A percentile compares a stretch with the other conserved stretches of the same genome.
These are phyloP conservation scores for Chiua virens DNA, from an alignment of 768 basidiomycete species.

Conservation along the genomic window DNA sequence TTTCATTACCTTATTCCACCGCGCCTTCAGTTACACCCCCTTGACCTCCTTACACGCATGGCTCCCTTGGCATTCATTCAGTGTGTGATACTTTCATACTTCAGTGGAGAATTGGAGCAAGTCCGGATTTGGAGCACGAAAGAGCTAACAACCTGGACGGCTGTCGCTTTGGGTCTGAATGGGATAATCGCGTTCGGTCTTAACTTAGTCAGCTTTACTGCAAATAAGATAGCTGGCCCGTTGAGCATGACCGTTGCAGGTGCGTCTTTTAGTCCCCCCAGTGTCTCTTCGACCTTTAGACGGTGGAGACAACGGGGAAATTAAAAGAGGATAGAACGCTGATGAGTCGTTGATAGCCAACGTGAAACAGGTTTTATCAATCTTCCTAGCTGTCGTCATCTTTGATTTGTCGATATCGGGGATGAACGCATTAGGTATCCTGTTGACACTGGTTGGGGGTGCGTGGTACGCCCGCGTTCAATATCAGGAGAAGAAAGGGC, in stretches of 20 bases:
- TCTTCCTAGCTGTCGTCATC: conserved; percentile 77
- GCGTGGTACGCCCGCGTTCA: conserved; percentile 77
- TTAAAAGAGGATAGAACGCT: background rate
- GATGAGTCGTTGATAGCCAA: conserved; percentile 53
- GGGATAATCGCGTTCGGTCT: conserved; percentile 88
- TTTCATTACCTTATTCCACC: conserved; percentile 30
- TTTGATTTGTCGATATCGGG: conserved; percentile 82
- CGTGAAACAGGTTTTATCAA: conserved; percentile 91
- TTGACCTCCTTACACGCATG: conserved; percentile 88
- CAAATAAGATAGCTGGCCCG: conserved; percentile 91
- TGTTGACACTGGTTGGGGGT: conserved; percentile 83
- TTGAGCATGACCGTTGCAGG: conserved; percentile 90
- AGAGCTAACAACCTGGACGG: conserved; percentile 40
- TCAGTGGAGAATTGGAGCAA: conserved; percentile 75
- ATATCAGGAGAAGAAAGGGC: conserved; percentile 45
- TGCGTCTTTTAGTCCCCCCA: conserved; percentile 34
- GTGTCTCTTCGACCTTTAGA: conserved; percentile 2
- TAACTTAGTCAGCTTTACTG: conserved; percentile 92
- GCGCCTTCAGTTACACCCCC: conserved; percentile 58
- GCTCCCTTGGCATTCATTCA: conserved; percentile 90
- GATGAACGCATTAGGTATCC: conserved; percentile 80
- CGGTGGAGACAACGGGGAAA: background rate
- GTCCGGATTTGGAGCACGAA: conserved; percentile 50
- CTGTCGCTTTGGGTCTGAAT: conserved; percentile 66
- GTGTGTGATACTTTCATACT: conserved; percentile 73